Evolutionary conservation across 208 protist genomes (phyloP), one percentile per base, ranked within the genome.

Genomic region (Crithidia brevicula): DNA sequence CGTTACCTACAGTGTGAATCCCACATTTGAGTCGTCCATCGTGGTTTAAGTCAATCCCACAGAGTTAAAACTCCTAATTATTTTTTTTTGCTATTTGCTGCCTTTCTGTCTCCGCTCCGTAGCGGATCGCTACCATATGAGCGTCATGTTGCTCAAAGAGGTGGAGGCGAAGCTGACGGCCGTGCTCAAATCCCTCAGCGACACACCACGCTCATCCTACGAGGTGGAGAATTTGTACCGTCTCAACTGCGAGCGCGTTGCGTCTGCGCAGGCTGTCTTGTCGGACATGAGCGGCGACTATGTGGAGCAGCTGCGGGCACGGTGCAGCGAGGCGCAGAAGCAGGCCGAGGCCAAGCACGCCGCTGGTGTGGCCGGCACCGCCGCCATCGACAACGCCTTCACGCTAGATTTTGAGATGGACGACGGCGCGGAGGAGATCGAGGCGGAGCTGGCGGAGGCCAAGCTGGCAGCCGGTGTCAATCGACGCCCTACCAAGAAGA

Each of bases 141-240:
- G 4, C 23, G 18, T 13, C 15, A 87, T 83, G 68, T 65, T 45
- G 22, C 30, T 91, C 22, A 70, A 54, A 27, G 81, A 83, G 16
- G 62, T 79, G 13, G 80, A 89, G 51, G 33, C 73, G 0, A 51
- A 78, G 8, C 22, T 91, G 2, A 67, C 52, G n/a, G 64, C 27
- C 4, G 82, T 86, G 20, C 62, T 82, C 47, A 74, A 76, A 33
- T 85, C 84, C 1, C 65, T 95, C n/a, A 51, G 58, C 9, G 63
- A 67, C 40, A 72, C 60, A 11, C 79, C 86, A 11, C 82, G 90
- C 22, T 93, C 85, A 28, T 50, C 67, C 10, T 95, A 95, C 61
- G 85, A 95, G 54, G 82, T 70, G 8, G 61, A 88, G 20, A 77
- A 81, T 45, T 70, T 74, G 3, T 75, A 76, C 51, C 69, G 31